These are phyloP conservation scores for Pythium apleroticum DNA, from an alignment of 352 stramenopile species.

Conservation along the genomic window DNA sequence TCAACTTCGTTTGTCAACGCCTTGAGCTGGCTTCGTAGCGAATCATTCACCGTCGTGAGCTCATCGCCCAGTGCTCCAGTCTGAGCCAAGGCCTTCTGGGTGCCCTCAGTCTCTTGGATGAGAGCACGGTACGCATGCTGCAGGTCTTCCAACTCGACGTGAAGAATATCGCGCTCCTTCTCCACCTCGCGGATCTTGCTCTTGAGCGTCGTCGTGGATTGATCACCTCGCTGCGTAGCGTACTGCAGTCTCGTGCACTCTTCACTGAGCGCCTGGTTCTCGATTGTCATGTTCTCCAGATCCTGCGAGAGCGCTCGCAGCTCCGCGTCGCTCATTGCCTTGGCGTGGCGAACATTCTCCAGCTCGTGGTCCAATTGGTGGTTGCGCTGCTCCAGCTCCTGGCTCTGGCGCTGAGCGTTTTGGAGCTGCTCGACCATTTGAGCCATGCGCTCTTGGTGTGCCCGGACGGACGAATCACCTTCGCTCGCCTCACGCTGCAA, in stretches of 20 bases:
- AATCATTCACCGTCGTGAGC: conserved; percentile 57
- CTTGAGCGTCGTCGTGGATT: conserved; percentile 58
- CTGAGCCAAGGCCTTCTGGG: conserved; percentile 56
- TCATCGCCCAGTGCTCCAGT: conserved; percentile 62
- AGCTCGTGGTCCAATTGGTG: conserved; percentile 53
- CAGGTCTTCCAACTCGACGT: conserved; percentile 79
- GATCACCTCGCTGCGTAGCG: conserved; percentile 45
- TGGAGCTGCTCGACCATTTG: conserved; percentile 61
- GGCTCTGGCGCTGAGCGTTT: conserved; percentile 46
- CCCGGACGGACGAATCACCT: conserved; percentile 34
- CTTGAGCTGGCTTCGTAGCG: conserved; percentile 58
- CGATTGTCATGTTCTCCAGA: conserved; percentile 86
- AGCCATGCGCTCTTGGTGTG: conserved; percentile 60
- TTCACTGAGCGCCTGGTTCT: conserved; percentile 85
- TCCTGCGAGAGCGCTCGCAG: conserved; percentile 67
- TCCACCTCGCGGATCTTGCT: conserved; percentile 57
- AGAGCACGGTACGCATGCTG: conserved; percentile 70
- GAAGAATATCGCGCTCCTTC: conserved; percentile 61
- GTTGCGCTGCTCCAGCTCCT: conserved; percentile 41
- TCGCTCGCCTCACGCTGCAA: conserved; percentile 39
- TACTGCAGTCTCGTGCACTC: conserved; percentile 70
- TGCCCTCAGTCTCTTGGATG: conserved; percentile 71
- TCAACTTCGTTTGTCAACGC: conserved; percentile 62
- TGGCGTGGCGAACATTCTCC: conserved; percentile 53
- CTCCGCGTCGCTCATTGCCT: conserved; percentile 68